A percentile compares a stretch with the other conserved stretches of the same genome.
Evolutionary conservation across 2,329 filamentous ascomycete genomes (phyloP).

Genomic region (Chaetomiaceae sp.): DNA sequence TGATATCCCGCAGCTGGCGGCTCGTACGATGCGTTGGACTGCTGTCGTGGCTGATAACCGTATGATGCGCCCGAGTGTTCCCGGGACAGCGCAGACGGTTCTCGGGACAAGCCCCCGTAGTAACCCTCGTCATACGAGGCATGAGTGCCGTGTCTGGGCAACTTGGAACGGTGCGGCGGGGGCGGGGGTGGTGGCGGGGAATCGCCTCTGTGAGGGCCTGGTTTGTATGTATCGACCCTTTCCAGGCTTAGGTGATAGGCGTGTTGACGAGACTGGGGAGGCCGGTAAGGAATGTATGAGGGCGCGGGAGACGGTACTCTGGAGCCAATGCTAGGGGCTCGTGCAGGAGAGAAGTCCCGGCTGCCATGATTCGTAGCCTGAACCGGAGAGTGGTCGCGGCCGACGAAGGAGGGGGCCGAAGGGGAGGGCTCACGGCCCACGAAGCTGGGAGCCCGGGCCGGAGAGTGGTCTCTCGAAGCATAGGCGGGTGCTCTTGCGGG

Average conservation of each 20-base stretch:
- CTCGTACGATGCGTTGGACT: slow-evolving; percentile 30
- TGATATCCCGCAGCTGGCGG: slow-evolving; percentile 38
- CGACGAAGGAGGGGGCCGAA: not conserved
- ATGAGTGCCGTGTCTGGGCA: slow-evolving; percentile 27
- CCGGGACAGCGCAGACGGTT: slow-evolving; percentile 17
- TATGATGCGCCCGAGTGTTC: slow-evolving; percentile 31
- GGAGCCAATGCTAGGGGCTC: slow-evolving; percentile 34
- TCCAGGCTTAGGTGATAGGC: slow-evolving; percentile 18
- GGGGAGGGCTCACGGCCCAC: not conserved
- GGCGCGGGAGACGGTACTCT: slow-evolving; percentile 22
- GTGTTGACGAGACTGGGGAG: slow-evolving; percentile 20
- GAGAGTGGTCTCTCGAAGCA: slow-evolving; percentile 1
- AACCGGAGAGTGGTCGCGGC: slow-evolving; percentile 20
- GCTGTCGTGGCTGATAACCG: slow-evolving; percentile 14
- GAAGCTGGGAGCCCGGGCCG: not conserved
- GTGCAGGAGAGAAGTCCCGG: slow-evolving; percentile 19
- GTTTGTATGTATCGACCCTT: slow-evolving; percentile 6
- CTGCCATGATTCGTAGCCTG: not conserved
- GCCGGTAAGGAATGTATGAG: slow-evolving; percentile 24
- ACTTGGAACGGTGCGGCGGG: slow-evolving; percentile 60
- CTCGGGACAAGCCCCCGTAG: slow-evolving; percentile 13
- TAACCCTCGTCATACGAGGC: slow-evolving; percentile 28
- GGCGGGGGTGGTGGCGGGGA: slow-evolving; percentile 76
- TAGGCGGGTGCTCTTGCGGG: slow-evolving; percentile 3
- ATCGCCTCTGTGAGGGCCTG: slow-evolving; percentile 30